These are phyloP conservation scores for Venturia asperata DNA, from an alignment of 2,329 filamentous ascomycete genomes.

Conservation along the genomic window DNA sequence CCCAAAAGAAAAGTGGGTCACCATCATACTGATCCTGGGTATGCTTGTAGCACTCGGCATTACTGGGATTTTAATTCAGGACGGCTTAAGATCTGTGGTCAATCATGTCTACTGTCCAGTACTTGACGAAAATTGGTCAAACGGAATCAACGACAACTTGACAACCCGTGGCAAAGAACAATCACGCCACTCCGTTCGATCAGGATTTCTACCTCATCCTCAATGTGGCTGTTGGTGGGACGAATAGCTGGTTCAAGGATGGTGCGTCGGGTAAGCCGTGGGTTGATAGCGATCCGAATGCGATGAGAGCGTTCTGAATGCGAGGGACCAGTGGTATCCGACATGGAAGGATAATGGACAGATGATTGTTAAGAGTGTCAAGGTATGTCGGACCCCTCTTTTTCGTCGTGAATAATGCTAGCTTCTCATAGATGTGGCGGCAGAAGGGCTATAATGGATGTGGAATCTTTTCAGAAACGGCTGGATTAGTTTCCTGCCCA, in stretches of 20 bases:
- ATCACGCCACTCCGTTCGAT: conserved; percentile 64
- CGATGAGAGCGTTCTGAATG: conserved; percentile 69
- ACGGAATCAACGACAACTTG: conserved; percentile 50
- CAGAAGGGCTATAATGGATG: conserved; percentile 44
- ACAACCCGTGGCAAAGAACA: conserved; percentile 60
- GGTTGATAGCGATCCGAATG: conserved; percentile 60
- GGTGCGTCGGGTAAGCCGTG: conserved; percentile 67
- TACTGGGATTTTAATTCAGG: conserved; percentile 66
- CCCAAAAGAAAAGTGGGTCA: conserved; percentile 79
- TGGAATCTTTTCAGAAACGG: conserved; percentile 22
- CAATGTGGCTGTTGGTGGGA: conserved; percentile 68
- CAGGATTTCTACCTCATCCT: conserved; percentile 69
- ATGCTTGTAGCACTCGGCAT: conserved; percentile 61
- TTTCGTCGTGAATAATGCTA: background rate
- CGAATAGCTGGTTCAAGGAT: conserved; percentile 80
- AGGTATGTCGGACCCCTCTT: conserved; percentile 57
- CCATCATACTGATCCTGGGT: conserved; percentile 68
- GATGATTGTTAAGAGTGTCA: conserved; percentile 62
- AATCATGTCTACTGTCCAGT: conserved; percentile 67
- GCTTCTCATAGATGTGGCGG: conserved; percentile 37
- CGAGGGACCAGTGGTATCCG: conserved; percentile 56
- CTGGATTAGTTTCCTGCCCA: background rate
- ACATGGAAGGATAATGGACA: conserved; percentile 60
- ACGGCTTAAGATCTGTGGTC: conserved; percentile 63
- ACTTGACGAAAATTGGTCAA: conserved; percentile 58